Evolutionary conservation across 495 filamentous ascomycete species (phyloP).

Genomic region (Mycothermus thermophilus): DNA sequence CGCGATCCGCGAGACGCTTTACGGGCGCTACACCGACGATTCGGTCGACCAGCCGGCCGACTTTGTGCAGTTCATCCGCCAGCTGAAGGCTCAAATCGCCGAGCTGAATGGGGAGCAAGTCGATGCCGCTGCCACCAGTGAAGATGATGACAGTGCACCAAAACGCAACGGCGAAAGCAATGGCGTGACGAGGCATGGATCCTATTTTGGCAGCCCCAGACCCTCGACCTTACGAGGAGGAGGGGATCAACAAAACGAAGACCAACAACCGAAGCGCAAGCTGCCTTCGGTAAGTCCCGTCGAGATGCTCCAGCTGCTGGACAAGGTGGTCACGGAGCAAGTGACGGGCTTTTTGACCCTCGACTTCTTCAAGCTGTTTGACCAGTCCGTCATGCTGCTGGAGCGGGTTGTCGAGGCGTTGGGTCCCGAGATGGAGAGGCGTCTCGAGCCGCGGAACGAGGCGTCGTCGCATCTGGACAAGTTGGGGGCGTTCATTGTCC

Average conservation of each 20-base stretch:
- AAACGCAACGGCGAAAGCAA: too few relatives aligned
- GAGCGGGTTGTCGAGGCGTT: background rate
- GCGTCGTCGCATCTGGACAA: background rate
- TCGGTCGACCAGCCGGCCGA: background rate
- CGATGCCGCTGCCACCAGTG: too few relatives aligned
- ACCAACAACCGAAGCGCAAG: too few relatives aligned
- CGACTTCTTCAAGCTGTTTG: constrained; percentile 11
- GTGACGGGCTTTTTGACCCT: constrained; percentile 13
- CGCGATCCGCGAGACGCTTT: constrained; percentile 1
- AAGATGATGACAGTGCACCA: too few relatives aligned
- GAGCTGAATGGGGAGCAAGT: too few relatives aligned
- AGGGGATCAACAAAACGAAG: too few relatives aligned
- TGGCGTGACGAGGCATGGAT: too few relatives aligned
- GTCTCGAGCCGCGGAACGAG: background rate
- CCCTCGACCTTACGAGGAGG: too few relatives aligned
- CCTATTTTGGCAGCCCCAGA: too few relatives aligned
- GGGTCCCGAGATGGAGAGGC: constrained; percentile 1
- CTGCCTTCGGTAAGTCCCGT: too few relatives aligned
- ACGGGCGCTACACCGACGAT: constrained; percentile 5
- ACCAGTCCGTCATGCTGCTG: constrained; percentile 6
- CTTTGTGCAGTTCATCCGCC: constrained; percentile 4
- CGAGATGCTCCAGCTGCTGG: constrained; percentile 12
- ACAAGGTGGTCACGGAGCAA: constrained; percentile 11
- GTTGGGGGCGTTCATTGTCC: background rate
- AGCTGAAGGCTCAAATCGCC: constrained; percentile 2